Evolutionary conservation across 1,139 yeast species (phyloP).

Genomic region (Taphrina pruni): DNA sequence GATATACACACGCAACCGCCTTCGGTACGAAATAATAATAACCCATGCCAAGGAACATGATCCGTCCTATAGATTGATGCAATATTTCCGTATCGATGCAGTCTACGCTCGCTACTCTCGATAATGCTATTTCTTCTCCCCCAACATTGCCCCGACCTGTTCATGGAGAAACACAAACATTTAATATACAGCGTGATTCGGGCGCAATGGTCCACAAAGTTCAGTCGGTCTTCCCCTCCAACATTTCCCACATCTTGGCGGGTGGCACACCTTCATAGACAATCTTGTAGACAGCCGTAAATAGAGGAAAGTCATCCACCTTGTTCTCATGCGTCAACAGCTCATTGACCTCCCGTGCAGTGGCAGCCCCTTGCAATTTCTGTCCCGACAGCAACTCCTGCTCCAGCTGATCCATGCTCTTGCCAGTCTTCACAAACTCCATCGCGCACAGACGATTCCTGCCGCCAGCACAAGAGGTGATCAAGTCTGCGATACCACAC

Average conservation of each 20-base stretch:
- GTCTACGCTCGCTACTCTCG: constrained; percentile 12
- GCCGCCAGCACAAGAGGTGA: constrained; percentile 96
- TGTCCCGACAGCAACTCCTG: constrained; percentile 84
- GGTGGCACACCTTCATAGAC: constrained; percentile 67
- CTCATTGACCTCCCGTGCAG: constrained; percentile 88
- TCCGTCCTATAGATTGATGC: background rate
- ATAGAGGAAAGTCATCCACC: constrained; percentile 79
- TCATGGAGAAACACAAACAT: background rate
- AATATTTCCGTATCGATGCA: background rate
- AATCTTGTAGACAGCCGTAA: constrained; percentile 82
- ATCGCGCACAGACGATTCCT: constrained; percentile 89
- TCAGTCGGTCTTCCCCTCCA: constrained; percentile 5
- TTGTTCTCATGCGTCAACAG: constrained; percentile 67
- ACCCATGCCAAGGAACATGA: too few relatives aligned
- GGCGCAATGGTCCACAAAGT: too few relatives aligned
- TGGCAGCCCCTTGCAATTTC: constrained; percentile 90
- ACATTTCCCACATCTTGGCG: constrained; percentile 31
- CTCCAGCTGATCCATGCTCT: constrained; percentile 74
- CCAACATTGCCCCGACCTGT: background rate
- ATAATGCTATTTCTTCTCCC: background rate
- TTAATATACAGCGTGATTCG: background rate
- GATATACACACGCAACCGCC: too few relatives aligned
- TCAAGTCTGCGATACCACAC: constrained; percentile 96
- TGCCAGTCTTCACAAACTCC: constrained; percentile 49
- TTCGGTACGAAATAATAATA: too few relatives aligned